Conservation (phyloP, 2,329 filamentous ascomycete species). For the Fusarium annulatum region DNA sequence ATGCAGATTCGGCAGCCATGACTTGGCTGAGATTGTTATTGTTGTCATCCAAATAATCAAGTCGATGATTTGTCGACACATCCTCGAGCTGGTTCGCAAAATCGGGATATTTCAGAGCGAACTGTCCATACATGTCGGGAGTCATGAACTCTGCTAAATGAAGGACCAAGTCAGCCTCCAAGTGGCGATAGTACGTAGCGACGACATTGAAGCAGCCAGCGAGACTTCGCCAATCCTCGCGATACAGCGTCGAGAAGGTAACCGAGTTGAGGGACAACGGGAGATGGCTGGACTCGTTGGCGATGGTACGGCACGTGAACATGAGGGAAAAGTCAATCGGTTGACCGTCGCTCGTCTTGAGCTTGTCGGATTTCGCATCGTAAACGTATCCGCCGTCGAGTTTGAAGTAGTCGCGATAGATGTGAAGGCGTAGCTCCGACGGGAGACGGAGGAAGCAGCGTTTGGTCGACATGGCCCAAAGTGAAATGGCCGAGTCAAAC, state of each 20-base stretch:
- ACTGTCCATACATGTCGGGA: not conserved
- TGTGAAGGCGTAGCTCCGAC: not conserved
- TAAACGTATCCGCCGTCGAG: constrained; percentile 12
- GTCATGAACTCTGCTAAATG: not conserved
- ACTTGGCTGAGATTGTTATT: too few relatives aligned
- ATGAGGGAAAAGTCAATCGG: constrained; percentile 20
- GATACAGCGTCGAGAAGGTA: constrained; percentile 5
- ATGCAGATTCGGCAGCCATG: not conserved
- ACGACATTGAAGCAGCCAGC: constrained; percentile 4
- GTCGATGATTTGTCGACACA: not conserved
- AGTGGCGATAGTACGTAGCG: accelerated
- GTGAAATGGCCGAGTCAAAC: not conserved
- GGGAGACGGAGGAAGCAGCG: not conserved
- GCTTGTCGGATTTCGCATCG: constrained; percentile 6
- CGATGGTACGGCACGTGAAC: constrained; percentile 15
- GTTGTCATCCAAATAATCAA: not conserved
- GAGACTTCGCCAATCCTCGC: not conserved
- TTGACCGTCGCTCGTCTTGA: not conserved
- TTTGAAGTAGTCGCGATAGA: constrained; percentile 12
- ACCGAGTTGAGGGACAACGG: not conserved
- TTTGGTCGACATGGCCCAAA: not conserved
- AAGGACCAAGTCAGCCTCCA: not conserved
- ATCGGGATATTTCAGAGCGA: not conserved
- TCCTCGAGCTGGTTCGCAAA: accelerated
- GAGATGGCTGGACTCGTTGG: not conserved